phyloP scores from a whole-genome alignment of 1,284 basidiomycete genomes.

The Hortiboletus rubellus region DNA sequence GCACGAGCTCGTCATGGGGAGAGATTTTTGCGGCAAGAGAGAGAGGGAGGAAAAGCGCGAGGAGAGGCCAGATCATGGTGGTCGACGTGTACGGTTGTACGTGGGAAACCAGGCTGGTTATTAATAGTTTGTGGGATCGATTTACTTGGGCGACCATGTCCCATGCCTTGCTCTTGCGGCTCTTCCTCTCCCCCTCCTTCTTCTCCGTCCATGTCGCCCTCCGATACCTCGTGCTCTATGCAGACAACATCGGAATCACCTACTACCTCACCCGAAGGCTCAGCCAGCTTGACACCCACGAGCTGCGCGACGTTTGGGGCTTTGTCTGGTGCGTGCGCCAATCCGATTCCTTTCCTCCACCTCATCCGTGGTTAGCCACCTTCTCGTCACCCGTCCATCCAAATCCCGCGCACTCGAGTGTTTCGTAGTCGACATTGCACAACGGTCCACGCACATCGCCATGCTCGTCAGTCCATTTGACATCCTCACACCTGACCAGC shows the following conservation, averaged over 20 bases:
- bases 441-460: constrained; percentile 89
- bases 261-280: constrained; percentile 91
- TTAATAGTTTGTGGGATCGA: too few relatives aligned
- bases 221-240: constrained; percentile 84
- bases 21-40: constrained; percentile 42
- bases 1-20: constrained; percentile 53
- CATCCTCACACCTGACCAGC: constrained; percentile 13
- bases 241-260: constrained; percentile 93
- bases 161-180: constrained; percentile 80
- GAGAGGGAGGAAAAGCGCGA: constrained; percentile 51
- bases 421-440: constrained; percentile 84
- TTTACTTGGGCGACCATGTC: constrained; percentile 38
- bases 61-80: constrained; percentile 41
- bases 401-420: constrained; percentile 88
- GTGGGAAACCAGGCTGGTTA: constrained; percentile 26
- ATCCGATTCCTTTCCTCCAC: constrained; percentile 10
- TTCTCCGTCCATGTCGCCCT: constrained; percentile 91
- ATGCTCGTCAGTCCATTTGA: constrained; percentile 72
- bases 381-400: constrained; percentile 88
- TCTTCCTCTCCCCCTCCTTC: constrained; percentile 87
- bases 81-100: constrained; percentile 27
- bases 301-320: constrained; percentile 94
- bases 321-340: constrained; percentile 77
- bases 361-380: constrained; percentile 62
- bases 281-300: constrained; percentile 71